Evolutionary conservation across 768 basidiomycete genomes (phyloP).

Genomic region (Albatrellus ellisii): DNA sequence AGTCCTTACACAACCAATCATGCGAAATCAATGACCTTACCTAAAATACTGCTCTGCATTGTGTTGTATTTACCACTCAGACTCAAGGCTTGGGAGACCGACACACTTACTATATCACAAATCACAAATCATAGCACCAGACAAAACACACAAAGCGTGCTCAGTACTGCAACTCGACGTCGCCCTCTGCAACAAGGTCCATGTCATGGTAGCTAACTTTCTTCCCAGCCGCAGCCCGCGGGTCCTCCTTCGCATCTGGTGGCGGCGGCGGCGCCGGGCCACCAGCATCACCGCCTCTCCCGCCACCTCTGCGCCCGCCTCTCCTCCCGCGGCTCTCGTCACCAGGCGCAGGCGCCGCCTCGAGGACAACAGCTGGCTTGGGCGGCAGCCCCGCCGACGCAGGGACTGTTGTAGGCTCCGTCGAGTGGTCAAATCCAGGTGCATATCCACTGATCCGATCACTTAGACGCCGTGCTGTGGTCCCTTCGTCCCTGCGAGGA

Average conservation of each 20-base stretch:
- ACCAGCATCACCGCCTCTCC: slow-evolving; percentile 17
- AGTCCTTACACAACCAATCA: too few species aligned
- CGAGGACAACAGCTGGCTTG: slow-evolving; percentile 50
- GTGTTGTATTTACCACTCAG: too few species aligned
- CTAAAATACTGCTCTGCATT: too few species aligned
- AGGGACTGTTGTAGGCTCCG: slow-evolving; percentile 32
- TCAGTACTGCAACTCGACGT: slow-evolving; percentile 29
- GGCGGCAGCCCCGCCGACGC: slow-evolving; percentile 67
- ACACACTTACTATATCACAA: too few species aligned
- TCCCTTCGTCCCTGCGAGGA: slow-evolving; percentile 43
- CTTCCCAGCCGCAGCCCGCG: slow-evolving; percentile 77
- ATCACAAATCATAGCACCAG: background rate
- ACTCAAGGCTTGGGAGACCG: too few species aligned
- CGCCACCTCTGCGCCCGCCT: slow-evolving; percentile 25
- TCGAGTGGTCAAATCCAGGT: slow-evolving; percentile 28
- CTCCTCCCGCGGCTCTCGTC: slow-evolving; percentile 23
- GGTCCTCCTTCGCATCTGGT: slow-evolving; percentile 85
- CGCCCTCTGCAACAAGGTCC: slow-evolving; percentile 78
- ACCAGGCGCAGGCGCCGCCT: slow-evolving; percentile 31
- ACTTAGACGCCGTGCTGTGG: slow-evolving; percentile 53
- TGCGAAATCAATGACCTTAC: too few species aligned
- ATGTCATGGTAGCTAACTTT: slow-evolving; percentile 93
- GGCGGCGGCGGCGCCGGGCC: slow-evolving; percentile 70
- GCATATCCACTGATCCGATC: slow-evolving; percentile 76
- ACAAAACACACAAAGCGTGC: background rate